Percentiles rank a stretch among this genome's conserved stretches.
phyloP scores from a whole-genome alignment of 2,329 filamentous ascomycete species.

The Neonectria ditissima region DNA sequence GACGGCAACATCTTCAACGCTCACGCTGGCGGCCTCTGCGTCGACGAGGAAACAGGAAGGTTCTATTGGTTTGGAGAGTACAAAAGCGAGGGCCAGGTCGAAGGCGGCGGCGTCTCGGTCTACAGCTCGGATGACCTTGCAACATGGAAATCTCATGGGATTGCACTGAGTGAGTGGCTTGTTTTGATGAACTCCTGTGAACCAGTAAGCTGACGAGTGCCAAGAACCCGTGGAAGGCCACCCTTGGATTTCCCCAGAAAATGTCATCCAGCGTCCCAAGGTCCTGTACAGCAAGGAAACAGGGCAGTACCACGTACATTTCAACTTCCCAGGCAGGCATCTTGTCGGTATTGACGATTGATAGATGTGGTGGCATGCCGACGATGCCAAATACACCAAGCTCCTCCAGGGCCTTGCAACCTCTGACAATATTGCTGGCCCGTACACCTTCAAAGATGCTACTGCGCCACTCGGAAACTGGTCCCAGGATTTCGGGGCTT shows the following conservation, averaged over 20 bases:
- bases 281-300: constrained; percentile 68
- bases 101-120: constrained; percentile 70
- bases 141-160: constrained; percentile 68
- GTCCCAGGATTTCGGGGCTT: constrained; percentile 72
- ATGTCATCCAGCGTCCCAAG: constrained; percentile 72
- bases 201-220: neutral
- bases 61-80: constrained; percentile 74
- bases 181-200: accelerated
- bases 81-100: constrained; percentile 67
- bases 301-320: constrained; percentile 66
- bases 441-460: constrained; percentile 66
- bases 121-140: constrained; percentile 71
- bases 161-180: constrained; percentile 61
- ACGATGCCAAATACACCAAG: constrained; percentile 67
- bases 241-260: constrained; percentile 64
- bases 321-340: accelerated
- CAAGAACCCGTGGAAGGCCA: constrained; percentile 65
- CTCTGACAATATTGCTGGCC: constrained; percentile 63
- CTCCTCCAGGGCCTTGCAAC: constrained; percentile 68
- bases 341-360: neutral
- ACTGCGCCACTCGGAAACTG: constrained; percentile 69
- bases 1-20: constrained; percentile 71
- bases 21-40: constrained; percentile 68
- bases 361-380: constrained; percentile 72
- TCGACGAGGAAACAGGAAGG: constrained; percentile 63